A percentile compares a stretch with the other conserved stretches of the same genome.
These are phyloP conservation scores for Macrolepiota albuminosa DNA, from an alignment of 768 basidiomycete genomes.

Conservation along the genomic window DNA sequence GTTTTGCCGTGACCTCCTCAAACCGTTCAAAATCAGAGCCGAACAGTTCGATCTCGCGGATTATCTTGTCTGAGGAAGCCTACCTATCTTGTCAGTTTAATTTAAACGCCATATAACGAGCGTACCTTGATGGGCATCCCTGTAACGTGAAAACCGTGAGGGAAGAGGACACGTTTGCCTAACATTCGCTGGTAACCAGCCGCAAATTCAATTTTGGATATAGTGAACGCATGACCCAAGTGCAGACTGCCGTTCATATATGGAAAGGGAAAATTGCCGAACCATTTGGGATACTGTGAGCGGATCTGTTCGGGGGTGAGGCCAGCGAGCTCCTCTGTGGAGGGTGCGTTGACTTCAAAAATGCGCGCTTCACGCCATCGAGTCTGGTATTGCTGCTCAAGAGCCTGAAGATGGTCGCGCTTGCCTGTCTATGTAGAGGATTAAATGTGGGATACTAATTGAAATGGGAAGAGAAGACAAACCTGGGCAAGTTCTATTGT, in stretches of 20 bases:
- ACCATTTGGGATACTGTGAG: conserved; percentile 90
- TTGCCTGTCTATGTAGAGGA: conserved; percentile 75
- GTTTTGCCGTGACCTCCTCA: conserved; percentile 39
- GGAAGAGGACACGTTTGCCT: conserved; percentile 92
- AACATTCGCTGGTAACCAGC: conserved; percentile 94
- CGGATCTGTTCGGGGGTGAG: conserved; percentile 62
- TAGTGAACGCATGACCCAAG: conserved; percentile 95
- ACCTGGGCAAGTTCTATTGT: conserved; percentile 66
- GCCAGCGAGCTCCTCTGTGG: conserved; percentile 56
- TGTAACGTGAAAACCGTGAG: conserved; percentile 97
- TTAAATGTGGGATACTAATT: not conserved
- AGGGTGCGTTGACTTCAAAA: conserved; percentile 85
- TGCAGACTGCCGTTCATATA: conserved; percentile 99
- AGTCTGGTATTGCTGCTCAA: conserved; percentile 84
- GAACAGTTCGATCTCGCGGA: conserved; percentile 95
- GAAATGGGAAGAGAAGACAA: conserved; percentile 9
- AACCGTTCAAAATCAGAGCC: conserved; percentile 83
- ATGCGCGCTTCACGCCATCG: conserved; percentile 72
- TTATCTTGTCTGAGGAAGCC: conserved; percentile 97
- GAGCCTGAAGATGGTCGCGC: conserved; percentile 76
- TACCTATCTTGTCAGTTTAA: conserved; percentile 22
- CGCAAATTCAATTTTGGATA: conserved; percentile 96
- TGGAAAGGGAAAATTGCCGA: conserved; percentile 92
- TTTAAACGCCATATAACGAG: conserved; percentile 4
- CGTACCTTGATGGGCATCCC: conserved; percentile 99